Conservation (phyloP, 2,329 filamentous ascomycete species). For the Monosporascus sp. region DNA sequence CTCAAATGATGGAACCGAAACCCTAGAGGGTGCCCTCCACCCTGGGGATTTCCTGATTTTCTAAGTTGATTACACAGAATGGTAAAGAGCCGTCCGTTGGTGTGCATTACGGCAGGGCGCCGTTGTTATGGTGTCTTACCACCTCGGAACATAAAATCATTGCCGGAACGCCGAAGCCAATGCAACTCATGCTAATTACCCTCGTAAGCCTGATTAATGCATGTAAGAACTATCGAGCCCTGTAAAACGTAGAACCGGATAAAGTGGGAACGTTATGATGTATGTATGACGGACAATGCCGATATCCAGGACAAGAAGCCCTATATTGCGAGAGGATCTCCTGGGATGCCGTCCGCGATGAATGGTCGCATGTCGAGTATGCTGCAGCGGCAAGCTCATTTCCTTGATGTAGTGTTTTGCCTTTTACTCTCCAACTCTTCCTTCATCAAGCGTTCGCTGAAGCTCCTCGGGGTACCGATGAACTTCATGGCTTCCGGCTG, state of each 20-base stretch:
- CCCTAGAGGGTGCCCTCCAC: neutral
- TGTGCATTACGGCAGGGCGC: neutral
- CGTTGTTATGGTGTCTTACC: neutral
- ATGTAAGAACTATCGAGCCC: neutral
- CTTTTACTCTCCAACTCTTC: conserved; percentile 36
- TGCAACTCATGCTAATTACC: neutral
- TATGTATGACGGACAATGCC: neutral
- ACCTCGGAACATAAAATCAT: neutral
- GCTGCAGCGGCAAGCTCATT: neutral
- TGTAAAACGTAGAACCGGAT: neutral
- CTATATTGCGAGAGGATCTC: too few relatives aligned
- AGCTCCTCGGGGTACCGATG: conserved; percentile 39
- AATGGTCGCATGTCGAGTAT: neutral
- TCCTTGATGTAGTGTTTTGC: conserved; percentile 5
- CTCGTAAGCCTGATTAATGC: neutral
- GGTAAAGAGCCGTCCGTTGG: neutral
- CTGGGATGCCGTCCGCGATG: too few relatives aligned
- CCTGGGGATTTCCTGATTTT: neutral
- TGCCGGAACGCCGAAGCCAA: neutral
- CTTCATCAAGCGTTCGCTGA: conserved; percentile 44
- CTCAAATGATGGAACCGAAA: neutral
- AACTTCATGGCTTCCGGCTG: conserved; percentile 33
- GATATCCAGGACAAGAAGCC: neutral
- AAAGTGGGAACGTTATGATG: neutral
- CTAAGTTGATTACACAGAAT: neutral